Conservation (phyloP, 1,284 basidiomycete species). For the Meira nashicola region DNA sequence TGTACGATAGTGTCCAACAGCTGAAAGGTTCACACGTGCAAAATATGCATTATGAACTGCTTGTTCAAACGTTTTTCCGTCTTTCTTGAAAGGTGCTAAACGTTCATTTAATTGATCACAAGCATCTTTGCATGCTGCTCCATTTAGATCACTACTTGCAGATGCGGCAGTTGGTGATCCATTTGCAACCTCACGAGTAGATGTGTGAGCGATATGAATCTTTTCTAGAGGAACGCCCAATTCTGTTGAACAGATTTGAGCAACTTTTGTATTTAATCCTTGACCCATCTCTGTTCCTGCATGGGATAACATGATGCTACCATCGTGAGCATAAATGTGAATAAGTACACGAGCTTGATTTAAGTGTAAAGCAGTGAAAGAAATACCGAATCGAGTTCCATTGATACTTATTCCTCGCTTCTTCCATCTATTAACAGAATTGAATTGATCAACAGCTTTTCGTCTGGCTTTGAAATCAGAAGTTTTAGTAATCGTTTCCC, state of each 20-base stretch:
- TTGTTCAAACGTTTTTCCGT: constrained; percentile 13
- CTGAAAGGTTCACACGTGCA: constrained; percentile 48
- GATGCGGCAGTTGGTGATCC: constrained; percentile 49
- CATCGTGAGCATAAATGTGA: constrained; percentile 52
- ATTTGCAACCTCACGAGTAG: constrained; percentile 50
- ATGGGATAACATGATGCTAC: constrained; percentile 38
- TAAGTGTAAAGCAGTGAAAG: constrained; percentile 49
- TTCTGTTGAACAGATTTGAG: constrained; percentile 36
- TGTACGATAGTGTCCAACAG: constrained; percentile 52
- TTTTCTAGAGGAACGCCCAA: constrained; percentile 46
- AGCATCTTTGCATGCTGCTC: constrained; percentile 50
- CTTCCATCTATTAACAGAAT: constrained; percentile 44
- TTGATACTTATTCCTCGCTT: constrained; percentile 52
- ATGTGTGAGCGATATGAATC: constrained; percentile 44
- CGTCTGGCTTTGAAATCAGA: constrained; percentile 42
- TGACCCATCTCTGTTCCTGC: constrained; percentile 52
- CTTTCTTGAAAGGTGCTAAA: constrained; percentile 29
- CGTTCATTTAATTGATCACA: constrained; percentile 53
- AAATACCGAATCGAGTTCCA: constrained; percentile 53
- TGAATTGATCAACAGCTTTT: constrained; percentile 49
- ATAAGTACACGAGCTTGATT: constrained; percentile 53
- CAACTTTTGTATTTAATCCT: constrained; percentile 51
- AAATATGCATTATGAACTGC: constrained; percentile 50
- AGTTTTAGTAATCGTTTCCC: constrained; percentile 37
- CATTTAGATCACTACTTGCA: constrained; percentile 37